Conservation (phyloP, 2,329 filamentous ascomycete genomes). For the Monilinia fructicola region DNA sequence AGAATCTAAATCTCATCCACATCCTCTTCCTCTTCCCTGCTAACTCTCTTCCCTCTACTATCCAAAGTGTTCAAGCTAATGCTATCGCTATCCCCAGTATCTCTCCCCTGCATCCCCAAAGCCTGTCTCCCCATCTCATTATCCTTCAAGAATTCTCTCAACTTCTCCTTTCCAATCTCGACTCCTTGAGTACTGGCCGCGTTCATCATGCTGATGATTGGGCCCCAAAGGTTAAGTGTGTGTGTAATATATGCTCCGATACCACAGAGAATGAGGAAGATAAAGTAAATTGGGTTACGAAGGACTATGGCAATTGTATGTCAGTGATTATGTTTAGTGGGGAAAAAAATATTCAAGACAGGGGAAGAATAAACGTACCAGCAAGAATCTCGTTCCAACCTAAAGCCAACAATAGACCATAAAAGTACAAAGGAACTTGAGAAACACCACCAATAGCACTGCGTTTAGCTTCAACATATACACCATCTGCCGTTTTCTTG, state of each 20-base stretch:
- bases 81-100: slow-evolving; percentile 47
- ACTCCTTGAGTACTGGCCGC: slow-evolving; percentile 83
- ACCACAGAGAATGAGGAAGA: slow-evolving; percentile 76
- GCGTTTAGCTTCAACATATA: slow-evolving; percentile 96
- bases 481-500: slow-evolving; percentile 97
- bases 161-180: slow-evolving; percentile 86
- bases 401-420: slow-evolving; percentile 79
- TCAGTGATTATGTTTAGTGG: not conserved
- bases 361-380: slow-evolving; percentile 57
- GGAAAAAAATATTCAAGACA: not conserved
- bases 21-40: slow-evolving; percentile 58
- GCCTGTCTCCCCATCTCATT: slow-evolving; percentile 84
- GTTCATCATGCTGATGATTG: slow-evolving; percentile 92
- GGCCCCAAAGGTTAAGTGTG: slow-evolving; percentile 90
- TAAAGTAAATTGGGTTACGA: slow-evolving; percentile 88
- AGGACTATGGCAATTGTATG: slow-evolving; percentile 60
- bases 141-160: slow-evolving; percentile 85
- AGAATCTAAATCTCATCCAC: slow-evolving; percentile 36
- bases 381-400: slow-evolving; percentile 99
- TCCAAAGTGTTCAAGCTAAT: slow-evolving; percentile 62
- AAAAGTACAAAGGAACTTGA: slow-evolving; percentile 93
- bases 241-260: slow-evolving; percentile 86
- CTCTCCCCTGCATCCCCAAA: slow-evolving; percentile 63
- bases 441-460: slow-evolving; percentile 94
- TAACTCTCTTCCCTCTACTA: slow-evolving; percentile 55